These are phyloP conservation scores for Exophiala sp. DNA, from an alignment of 2,329 filamentous ascomycete species.

Conservation along the genomic window DNA sequence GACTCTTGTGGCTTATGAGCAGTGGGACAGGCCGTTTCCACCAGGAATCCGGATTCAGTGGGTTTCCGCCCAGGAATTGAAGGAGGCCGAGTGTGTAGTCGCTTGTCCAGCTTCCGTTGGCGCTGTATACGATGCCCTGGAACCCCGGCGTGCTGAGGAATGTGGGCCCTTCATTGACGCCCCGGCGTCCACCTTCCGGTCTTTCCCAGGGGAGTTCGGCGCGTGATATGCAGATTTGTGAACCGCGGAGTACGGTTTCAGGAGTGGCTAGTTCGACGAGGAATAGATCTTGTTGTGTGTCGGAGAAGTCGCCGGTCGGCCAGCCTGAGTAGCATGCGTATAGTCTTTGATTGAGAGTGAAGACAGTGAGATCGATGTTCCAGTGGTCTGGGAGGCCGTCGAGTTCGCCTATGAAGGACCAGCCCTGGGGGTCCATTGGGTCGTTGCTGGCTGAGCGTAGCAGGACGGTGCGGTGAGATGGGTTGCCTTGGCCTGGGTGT, in stretches of 20 bases:
- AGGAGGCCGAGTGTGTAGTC: conserved; percentile 27
- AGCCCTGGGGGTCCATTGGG: conserved; percentile 21
- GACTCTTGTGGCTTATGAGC: conserved; percentile 16
- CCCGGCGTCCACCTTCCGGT: conserved; percentile 20
- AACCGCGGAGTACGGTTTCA: conserved; percentile 12
- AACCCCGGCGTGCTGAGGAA: conserved; percentile 22
- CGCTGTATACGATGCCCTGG: conserved; percentile 27
- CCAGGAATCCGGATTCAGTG: conserved; percentile 19
- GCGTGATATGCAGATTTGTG: conserved; percentile 18
- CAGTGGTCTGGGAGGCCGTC: conserved; percentile 27
- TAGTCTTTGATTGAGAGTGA: conserved; percentile 6
- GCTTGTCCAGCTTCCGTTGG: conserved; percentile 27
- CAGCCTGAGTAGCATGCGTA: conserved; percentile 28
- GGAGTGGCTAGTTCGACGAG: conserved; percentile 21
- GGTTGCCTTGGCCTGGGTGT: conserved; percentile 23
- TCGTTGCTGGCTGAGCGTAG: conserved; percentile 18
- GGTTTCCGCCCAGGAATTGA: conserved; percentile 16
- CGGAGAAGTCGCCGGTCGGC: conserved; percentile 25
- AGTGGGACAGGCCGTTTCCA: conserved; percentile 22
- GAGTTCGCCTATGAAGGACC: conserved; percentile 25
- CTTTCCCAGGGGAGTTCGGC: conserved; percentile 26
- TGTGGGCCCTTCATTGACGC: conserved; percentile 28
- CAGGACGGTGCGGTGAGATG: conserved; percentile 22
- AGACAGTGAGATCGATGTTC: conserved; percentile 28
- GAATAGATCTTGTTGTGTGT: conserved; percentile 27